phyloP scores from a whole-genome alignment of 73 alveolate species.

The Paramecium octaurelia region DNA sequence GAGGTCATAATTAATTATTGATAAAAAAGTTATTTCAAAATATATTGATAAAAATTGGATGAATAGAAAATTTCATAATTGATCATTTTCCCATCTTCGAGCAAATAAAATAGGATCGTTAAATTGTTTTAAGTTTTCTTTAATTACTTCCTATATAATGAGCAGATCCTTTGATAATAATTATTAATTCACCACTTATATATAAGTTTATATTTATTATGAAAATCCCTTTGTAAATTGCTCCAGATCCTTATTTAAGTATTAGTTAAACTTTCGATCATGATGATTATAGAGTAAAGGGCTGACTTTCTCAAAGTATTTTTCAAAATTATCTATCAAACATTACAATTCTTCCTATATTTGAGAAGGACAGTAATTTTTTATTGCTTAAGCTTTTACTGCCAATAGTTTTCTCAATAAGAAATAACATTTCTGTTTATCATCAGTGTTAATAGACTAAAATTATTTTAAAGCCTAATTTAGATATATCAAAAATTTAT shows the following conservation, averaged over 20 bases:
- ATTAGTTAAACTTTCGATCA: neutral
- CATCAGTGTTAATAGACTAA: neutral
- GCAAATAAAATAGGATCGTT: constrained; percentile 14
- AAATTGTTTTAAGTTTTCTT: neutral
- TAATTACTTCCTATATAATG: neutral
- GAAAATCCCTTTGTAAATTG: neutral
- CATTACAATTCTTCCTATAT: neutral
- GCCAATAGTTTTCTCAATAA: neutral
- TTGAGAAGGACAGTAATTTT: neutral
- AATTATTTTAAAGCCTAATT: neutral
- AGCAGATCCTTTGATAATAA: neutral
- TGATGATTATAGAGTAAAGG: neutral
- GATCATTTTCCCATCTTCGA: neutral
- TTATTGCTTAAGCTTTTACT: neutral
- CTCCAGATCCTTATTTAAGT: neutral
- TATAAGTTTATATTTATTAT: neutral
- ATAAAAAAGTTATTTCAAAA: neutral
- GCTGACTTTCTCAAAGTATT: neutral
- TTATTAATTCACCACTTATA: neutral
- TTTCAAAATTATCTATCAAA: neutral
- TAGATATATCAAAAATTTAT: neutral
- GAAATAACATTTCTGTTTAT: neutral
- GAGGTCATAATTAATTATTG: neutral
- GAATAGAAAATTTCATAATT: neutral
- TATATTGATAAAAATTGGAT: neutral